Conservation (phyloP, 345 rosid species). For the Salix viminalis region DNA sequence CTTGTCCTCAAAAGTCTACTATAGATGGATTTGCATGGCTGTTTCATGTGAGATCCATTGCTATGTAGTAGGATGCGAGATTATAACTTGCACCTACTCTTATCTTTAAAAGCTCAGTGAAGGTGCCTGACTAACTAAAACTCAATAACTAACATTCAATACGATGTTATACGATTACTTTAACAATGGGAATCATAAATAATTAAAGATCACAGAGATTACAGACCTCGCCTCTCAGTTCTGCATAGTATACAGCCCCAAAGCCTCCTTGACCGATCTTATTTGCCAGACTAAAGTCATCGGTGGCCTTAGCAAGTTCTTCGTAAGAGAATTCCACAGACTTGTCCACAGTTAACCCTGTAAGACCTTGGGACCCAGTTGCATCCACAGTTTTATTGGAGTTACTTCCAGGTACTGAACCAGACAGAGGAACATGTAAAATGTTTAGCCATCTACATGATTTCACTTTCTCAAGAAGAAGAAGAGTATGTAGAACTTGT, state of each 20-base stretch:
- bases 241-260: conserved; percentile 87
- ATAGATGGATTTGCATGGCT: background rate
- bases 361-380: conserved; percentile 33
- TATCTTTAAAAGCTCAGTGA: background rate
- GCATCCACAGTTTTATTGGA: conserved; percentile 34
- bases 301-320: conserved; percentile 87
- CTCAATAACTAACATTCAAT: background rate
- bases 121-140: background rate
- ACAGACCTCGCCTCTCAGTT: conserved; percentile 88
- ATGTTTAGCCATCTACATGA: background rate
- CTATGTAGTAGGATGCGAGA: background rate
- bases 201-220: background rate
- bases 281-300: conserved; percentile 73
- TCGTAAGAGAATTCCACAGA: conserved; percentile 84
- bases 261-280: conserved; percentile 95
- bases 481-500: background rate
- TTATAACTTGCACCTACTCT: background rate
- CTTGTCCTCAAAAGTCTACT: background rate
- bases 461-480: conserved; percentile 4
- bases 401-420: conserved; percentile 28
- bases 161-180: background rate
- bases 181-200: background rate
- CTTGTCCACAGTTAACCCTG: conserved; percentile 74
- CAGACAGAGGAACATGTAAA: conserved; percentile 11
- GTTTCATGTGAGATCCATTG: background rate